These are phyloP conservation scores for Penicillium turbatum DNA, from an alignment of 495 filamentous ascomycete species.

Conservation along the genomic window DNA sequence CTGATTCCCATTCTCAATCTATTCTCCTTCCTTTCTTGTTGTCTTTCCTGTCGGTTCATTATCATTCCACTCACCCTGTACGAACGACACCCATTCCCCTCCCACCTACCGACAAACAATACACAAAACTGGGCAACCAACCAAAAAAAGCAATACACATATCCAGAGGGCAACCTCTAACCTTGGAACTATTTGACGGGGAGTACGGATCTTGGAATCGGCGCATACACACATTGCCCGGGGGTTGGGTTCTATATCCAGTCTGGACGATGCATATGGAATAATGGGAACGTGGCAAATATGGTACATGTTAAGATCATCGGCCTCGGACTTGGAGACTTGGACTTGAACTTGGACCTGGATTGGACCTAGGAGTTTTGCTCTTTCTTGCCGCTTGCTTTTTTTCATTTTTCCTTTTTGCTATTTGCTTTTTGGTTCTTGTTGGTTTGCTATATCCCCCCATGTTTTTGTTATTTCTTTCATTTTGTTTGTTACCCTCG, in stretches of 20 bases:
- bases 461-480: conserved; percentile 4
- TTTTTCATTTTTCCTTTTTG: conserved; percentile 3
- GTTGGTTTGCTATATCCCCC: conserved; percentile 3
- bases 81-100: too few relatives aligned
- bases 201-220: conserved; percentile 13
- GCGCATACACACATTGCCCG: conserved; percentile 5
- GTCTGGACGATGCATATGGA: conserved; percentile 9
- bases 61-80: neutral
- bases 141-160: conserved; percentile 17
- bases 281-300: conserved; percentile 12
- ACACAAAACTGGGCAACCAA: neutral
- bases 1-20: too few relatives aligned
- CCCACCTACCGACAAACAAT: neutral
- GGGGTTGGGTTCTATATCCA: neutral
- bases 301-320: conserved; percentile 3
- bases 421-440: neutral
- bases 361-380: conserved; percentile 6
- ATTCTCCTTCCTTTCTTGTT: neutral
- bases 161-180: conserved; percentile 29
- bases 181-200: conserved; percentile 7
- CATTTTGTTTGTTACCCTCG: neutral
- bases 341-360: too few relatives aligned
- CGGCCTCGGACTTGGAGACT: conserved; percentile 4
- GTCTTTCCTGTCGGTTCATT: conserved; percentile 13
- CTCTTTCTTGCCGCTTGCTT: conserved; percentile 9